Evolutionary conservation across 345 rosid species (phyloP).

Genomic region (Passiflora organensis): DNA sequence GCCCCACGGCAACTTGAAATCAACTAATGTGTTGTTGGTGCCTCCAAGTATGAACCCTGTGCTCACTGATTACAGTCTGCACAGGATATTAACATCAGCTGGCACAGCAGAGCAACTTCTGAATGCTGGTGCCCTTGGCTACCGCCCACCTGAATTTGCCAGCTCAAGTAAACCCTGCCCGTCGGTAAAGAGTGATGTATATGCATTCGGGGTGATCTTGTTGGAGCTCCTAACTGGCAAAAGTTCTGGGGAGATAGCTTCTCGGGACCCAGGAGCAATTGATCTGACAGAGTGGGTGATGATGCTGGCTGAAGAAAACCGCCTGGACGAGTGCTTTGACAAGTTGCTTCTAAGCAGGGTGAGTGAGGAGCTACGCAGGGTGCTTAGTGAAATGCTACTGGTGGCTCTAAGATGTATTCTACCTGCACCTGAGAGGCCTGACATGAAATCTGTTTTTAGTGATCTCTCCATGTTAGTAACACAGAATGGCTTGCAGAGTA

Average conservation of each 20-base stretch:
- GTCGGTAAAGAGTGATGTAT: slow-evolving; percentile 81
- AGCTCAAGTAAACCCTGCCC: slow-evolving; percentile 80
- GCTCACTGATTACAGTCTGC: slow-evolving; percentile 83
- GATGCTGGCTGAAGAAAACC: slow-evolving; percentile 47
- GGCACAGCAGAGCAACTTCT: slow-evolving; percentile 88
- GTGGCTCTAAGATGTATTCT: slow-evolving; percentile 69
- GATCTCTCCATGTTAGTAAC: slow-evolving; percentile 38
- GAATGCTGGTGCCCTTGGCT: slow-evolving; percentile 84
- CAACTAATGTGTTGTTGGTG: slow-evolving; percentile 68
- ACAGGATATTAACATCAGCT: slow-evolving; percentile 64
- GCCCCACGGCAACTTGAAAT: slow-evolving; percentile 92
- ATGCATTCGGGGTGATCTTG: slow-evolving; percentile 73
- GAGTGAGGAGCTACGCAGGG: slow-evolving; percentile 21
- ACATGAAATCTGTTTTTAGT: slow-evolving; percentile 58
- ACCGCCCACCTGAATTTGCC: slow-evolving; percentile 84
- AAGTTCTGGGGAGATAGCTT: slow-evolving; percentile 58
- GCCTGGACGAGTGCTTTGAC: slow-evolving; percentile 58
- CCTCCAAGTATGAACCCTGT: slow-evolving; percentile 43
- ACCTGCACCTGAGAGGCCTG: slow-evolving; percentile 79
- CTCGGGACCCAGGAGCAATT: slow-evolving; percentile 50
- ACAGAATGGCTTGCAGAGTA: slow-evolving; percentile 10
- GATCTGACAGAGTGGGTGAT: slow-evolving; percentile 85
- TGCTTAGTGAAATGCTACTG: slow-evolving; percentile 44
- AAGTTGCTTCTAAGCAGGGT: slow-evolving; percentile 27
- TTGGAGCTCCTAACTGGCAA: slow-evolving; percentile 74